These are phyloP conservation scores for Boletus semigastroideus DNA, from an alignment of 1,284 basidiomycete species.

Conservation along the genomic window DNA sequence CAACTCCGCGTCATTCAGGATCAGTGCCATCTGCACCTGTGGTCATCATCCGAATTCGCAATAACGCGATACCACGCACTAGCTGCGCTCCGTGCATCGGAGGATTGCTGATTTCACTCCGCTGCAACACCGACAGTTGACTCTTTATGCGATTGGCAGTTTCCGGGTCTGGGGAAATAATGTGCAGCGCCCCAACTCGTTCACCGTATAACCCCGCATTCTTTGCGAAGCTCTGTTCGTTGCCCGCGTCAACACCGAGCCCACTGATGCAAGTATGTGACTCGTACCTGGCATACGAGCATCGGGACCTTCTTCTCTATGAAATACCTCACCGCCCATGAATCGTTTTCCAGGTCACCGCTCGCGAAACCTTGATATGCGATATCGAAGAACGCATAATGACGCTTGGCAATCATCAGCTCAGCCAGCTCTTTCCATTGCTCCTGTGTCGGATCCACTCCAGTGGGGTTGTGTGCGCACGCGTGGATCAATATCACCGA, in stretches of 20 bases:
- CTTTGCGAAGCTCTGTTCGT: conserved; percentile 86
- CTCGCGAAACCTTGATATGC: conserved; percentile 95
- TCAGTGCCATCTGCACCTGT: conserved; percentile 63
- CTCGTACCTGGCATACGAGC: conserved; percentile 81
- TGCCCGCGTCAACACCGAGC: conserved; percentile 12
- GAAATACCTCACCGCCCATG: conserved; percentile 78
- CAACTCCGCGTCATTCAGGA: conserved; percentile 70
- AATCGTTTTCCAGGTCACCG: conserved; percentile 77
- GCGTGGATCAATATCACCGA: conserved; percentile 92
- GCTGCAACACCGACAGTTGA: conserved; percentile 84
- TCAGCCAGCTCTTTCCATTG: conserved; percentile 87
- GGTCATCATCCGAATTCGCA: background rate
- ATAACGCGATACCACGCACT: conserved; percentile 44
- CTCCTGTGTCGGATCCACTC: conserved; percentile 88
- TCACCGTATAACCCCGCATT: conserved; percentile 94
- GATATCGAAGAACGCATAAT: conserved; percentile 93
- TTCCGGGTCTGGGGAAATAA: conserved; percentile 63
- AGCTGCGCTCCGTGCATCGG: conserved; percentile 88
- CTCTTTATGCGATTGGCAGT: conserved; percentile 74
- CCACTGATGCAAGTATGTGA: background rate
- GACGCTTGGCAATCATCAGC: conserved; percentile 72
- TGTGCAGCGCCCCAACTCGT: conserved; percentile 83
- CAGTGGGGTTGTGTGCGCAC: conserved; percentile 96
- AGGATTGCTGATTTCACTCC: conserved; percentile 93
- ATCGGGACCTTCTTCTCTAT: conserved; percentile 71